Percentiles rank a stretch among this genome's conserved stretches.
Evolutionary conservation across 2,329 filamentous ascomycete genomes (phyloP).

Genomic region (Alternaria arbusti): DNA sequence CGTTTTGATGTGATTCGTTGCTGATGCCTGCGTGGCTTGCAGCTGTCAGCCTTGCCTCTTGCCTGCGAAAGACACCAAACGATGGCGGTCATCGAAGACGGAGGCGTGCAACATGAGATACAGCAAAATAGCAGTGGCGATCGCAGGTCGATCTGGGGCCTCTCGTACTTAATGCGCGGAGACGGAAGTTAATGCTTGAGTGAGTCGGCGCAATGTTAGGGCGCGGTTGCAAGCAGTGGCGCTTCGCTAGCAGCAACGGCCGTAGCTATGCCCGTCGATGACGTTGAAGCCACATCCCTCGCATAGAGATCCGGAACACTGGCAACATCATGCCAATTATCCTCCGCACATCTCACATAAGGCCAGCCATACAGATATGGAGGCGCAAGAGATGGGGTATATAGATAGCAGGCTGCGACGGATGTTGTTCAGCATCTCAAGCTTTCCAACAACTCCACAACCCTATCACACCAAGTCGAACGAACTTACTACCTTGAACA

Average conservation of each 20-base stretch:
- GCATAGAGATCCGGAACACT: not conserved
- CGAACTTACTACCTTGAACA: not conserved
- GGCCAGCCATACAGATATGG: not conserved
- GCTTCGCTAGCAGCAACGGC: not conserved
- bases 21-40: not conserved
- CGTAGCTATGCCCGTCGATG: not conserved
- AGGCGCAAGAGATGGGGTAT: not conserved
- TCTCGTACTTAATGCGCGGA: not conserved
- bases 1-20: not conserved
- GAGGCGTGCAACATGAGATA: not conserved
- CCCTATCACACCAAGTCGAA: not conserved
- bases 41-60: not conserved
- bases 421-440: not conserved
- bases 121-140: not conserved
- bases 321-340: not conserved
- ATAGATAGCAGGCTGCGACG: not conserved
- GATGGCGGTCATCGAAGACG: not conserved
- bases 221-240: not conserved
- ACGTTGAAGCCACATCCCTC: not conserved
- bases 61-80: not conserved
- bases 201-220: not conserved
- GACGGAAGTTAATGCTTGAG: not conserved
- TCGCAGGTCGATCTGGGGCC: not conserved
- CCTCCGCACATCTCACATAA: not conserved
- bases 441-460: not conserved